A percentile compares a stretch with the other conserved stretches of the same genome.
Conservation (phyloP, 192 early-diverging fungal genomes). For the Backusella parvicylindrica region DNA sequence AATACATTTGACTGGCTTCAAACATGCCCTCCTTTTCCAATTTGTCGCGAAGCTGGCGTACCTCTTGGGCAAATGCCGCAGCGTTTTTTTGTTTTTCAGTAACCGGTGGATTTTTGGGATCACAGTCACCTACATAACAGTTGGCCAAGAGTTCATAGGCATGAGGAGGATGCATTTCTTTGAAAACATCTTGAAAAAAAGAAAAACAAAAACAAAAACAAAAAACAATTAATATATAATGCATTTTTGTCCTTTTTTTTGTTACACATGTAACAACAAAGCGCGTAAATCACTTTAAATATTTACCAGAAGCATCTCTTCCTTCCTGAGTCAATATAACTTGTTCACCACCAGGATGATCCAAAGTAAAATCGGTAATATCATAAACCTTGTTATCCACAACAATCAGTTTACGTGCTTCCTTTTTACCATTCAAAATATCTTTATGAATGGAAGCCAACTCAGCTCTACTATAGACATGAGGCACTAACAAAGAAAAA, state of each 20-base stretch:
- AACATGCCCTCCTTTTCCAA: conserved; percentile 57
- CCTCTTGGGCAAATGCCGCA: conserved; percentile 52
- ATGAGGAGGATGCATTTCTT: conserved; percentile 69
- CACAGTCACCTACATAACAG: conserved; percentile 73
- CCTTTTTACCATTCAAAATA: conserved; percentile 29
- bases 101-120: not conserved
- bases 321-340: conserved; percentile 77
- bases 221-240: not conserved
- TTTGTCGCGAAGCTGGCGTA: conserved; percentile 52
- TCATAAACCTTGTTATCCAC: conserved; percentile 83
- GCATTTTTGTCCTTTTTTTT: not conserved
- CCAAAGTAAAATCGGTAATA: conserved; percentile 64
- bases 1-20: conserved; percentile 65
- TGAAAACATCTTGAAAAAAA: conserved; percentile 56
- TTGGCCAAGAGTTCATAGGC: conserved; percentile 65
- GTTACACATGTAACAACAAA: too few species aligned
- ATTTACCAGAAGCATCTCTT: conserved; percentile 63
- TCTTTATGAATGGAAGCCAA: conserved; percentile 3
- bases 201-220: not conserved
- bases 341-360: conserved; percentile 72
- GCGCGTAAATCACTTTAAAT: too few species aligned
- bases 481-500: conserved; percentile 2
- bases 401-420: conserved; percentile 51
- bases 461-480: conserved; percentile 16
- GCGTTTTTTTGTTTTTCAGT: conserved; percentile 37